phyloP scores from a whole-genome alignment of 2,329 filamentous ascomycete genomes.

The Coleophoma eucalyptorum region DNA sequence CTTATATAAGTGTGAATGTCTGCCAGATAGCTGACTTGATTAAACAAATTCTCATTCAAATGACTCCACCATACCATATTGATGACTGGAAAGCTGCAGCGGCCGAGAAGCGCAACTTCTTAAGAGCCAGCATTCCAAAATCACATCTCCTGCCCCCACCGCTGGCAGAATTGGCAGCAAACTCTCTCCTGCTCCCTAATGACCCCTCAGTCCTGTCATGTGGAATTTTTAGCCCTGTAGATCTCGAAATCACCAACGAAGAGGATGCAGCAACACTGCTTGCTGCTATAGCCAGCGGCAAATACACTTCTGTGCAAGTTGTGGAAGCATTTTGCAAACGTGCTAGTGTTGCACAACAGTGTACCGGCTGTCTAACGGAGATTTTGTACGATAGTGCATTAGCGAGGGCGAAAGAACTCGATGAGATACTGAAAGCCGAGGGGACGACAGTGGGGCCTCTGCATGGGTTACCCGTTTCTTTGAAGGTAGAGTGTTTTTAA shows the following conservation, averaged over 20 bases:
- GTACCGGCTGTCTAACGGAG: background rate
- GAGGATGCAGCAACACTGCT: background rate
- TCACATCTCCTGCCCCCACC: background rate
- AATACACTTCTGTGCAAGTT: background rate
- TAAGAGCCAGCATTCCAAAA: background rate
- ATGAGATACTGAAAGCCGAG: background rate
- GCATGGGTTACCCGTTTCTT: background rate
- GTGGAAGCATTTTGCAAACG: slow-evolving; percentile 1
- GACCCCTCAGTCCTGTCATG: background rate
- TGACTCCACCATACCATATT: no score
- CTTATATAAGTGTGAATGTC: no score
- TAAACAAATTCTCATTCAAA: no score
- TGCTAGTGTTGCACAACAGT: slow-evolving; percentile 2
- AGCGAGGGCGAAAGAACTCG: background rate
- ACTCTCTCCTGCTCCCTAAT: background rate
- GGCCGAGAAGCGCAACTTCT: no score
- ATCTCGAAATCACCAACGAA: background rate
- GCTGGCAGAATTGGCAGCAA: background rate
- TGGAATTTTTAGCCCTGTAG: background rate
- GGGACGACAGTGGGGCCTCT: background rate
- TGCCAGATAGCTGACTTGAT: no score
- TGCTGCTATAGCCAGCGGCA: background rate
- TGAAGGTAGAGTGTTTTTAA: background rate
- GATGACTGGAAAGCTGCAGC: no score
- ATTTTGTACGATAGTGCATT: background rate